Conservation (phyloP, 257 asterid genomes). For the Ehretia macrophylla region DNA sequence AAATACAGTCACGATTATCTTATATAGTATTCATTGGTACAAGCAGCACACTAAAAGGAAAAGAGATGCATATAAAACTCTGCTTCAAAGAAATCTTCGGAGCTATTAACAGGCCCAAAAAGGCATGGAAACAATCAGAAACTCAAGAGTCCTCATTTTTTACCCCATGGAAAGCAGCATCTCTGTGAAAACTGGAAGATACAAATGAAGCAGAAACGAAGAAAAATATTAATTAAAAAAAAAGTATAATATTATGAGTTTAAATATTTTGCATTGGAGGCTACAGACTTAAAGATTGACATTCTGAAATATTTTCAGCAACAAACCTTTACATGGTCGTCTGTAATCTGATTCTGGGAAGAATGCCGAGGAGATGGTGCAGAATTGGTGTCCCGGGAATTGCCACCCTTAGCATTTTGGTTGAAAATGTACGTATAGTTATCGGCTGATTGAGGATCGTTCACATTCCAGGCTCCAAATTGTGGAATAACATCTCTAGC, state of each 20-base stretch:
- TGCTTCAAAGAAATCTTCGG: constrained; percentile 4
- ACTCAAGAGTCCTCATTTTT: constrained; percentile 10
- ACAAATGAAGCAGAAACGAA: background rate
- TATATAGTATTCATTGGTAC: constrained; percentile 2
- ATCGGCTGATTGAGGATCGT: constrained; percentile 66
- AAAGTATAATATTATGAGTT: too few relatives aligned
- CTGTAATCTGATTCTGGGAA: background rate
- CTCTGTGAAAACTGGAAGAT: constrained; percentile 12
- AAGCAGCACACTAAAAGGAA: constrained; percentile 1
- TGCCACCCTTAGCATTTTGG: constrained; percentile 56
- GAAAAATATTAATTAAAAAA: too few relatives aligned
- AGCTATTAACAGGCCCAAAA: constrained; percentile 14
- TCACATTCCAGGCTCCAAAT: constrained; percentile 87
- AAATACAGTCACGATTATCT: background rate
- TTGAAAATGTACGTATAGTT: constrained; percentile 70
- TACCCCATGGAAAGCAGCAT: constrained; percentile 25
- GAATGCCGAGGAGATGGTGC: background rate
- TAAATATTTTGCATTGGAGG: too few relatives aligned
- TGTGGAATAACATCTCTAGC: constrained; percentile 73
- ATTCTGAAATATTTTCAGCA: background rate
- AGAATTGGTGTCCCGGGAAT: background rate
- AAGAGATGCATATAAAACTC: background rate
- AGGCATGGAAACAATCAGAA: background rate
- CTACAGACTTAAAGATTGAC: too few relatives aligned
- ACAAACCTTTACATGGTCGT: background rate